Evolutionary conservation across 768 basidiomycete genomes (phyloP).

Genomic region (Podaxis sp.): DNA sequence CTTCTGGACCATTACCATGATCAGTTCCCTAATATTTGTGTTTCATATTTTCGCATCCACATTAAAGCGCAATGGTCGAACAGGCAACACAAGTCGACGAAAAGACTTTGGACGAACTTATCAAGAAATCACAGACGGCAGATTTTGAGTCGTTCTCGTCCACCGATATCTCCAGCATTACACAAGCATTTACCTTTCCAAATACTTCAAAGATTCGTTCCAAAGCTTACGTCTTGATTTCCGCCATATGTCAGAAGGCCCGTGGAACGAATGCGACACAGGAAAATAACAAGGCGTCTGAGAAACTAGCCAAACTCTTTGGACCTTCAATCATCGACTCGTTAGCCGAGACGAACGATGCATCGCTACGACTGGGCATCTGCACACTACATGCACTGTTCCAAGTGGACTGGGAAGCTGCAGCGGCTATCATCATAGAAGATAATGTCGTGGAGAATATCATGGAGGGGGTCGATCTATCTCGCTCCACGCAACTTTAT

Average conservation of each 20-base stretch:
- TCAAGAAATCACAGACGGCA: slow-evolving; percentile 14
- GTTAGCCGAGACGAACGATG: slow-evolving; percentile 55
- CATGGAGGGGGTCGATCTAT: slow-evolving; percentile 68
- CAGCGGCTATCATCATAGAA: slow-evolving; percentile 56
- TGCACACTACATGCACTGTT: slow-evolving; percentile 76
- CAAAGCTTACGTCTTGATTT: slow-evolving; percentile 67
- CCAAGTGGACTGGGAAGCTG: slow-evolving; percentile 73
- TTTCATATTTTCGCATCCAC: not conserved
- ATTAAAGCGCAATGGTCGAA: not conserved
- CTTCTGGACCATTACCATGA: not conserved
- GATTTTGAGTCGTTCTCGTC: slow-evolving; percentile 33
- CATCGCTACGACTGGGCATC: slow-evolving; percentile 46
- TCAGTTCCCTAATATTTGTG: not conserved
- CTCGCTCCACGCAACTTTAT: slow-evolving; percentile 42
- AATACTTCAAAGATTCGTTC: slow-evolving; percentile 39
- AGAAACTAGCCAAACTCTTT: slow-evolving; percentile 46
- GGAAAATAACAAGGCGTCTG: slow-evolving; percentile 40
- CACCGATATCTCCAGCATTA: slow-evolving; percentile 51
- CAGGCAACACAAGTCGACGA: slow-evolving; percentile 2
- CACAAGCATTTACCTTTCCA: slow-evolving; percentile 44
- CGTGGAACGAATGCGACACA: slow-evolving; percentile 33
- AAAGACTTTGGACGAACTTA: slow-evolving; percentile 1
- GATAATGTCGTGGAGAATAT: slow-evolving; percentile 63
- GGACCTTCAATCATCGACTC: slow-evolving; percentile 42
- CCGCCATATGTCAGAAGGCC: slow-evolving; percentile 61